Conservation (phyloP, 1,284 basidiomycete genomes). For the Abortiporus biennis region DNA sequence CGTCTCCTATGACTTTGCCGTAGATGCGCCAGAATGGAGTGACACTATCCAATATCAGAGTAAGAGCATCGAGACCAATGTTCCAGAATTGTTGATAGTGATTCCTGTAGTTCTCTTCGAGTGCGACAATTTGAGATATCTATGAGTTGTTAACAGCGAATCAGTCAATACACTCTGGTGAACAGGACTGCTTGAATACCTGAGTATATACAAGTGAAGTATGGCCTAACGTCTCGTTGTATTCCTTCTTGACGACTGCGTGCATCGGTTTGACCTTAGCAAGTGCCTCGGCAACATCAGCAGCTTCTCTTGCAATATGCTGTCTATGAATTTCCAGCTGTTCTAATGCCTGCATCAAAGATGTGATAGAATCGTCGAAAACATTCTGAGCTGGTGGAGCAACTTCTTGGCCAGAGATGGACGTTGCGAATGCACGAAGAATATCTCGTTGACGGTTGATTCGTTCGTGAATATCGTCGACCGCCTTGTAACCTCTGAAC, state of each 20-base stretch:
- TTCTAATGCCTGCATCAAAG: conserved; percentile 40
- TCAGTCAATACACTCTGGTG: background rate
- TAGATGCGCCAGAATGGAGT: conserved; percentile 75
- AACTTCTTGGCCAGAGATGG: conserved; percentile 6
- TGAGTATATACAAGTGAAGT: conserved; percentile 73
- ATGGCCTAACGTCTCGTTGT: conserved; percentile 59
- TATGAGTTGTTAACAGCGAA: conserved; percentile 20
- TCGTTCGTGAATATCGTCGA: conserved; percentile 65
- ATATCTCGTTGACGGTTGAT: conserved; percentile 51
- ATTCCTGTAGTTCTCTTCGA: conserved; percentile 71
- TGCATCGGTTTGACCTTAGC: conserved; percentile 49
- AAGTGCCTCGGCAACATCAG: conserved; percentile 42
- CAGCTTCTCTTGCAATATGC: conserved; percentile 33
- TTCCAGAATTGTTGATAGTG: conserved; percentile 75
- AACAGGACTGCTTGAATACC: conserved; percentile 30
- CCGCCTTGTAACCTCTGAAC: conserved; percentile 55
- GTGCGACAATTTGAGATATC: conserved; percentile 59
- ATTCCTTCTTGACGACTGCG: conserved; percentile 50
- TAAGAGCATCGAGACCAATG: conserved; percentile 65
- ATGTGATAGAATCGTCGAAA: conserved; percentile 46
- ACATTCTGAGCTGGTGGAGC: conserved; percentile 31
- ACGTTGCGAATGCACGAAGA: conserved; percentile 37
- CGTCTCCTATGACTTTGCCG: conserved; percentile 69
- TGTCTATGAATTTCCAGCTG: conserved; percentile 31
- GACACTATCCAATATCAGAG: conserved; percentile 64